Base-by-base conservation (phyloP, 106 monocot genomes). In the Phalaenopsis aphrodite region DNA sequence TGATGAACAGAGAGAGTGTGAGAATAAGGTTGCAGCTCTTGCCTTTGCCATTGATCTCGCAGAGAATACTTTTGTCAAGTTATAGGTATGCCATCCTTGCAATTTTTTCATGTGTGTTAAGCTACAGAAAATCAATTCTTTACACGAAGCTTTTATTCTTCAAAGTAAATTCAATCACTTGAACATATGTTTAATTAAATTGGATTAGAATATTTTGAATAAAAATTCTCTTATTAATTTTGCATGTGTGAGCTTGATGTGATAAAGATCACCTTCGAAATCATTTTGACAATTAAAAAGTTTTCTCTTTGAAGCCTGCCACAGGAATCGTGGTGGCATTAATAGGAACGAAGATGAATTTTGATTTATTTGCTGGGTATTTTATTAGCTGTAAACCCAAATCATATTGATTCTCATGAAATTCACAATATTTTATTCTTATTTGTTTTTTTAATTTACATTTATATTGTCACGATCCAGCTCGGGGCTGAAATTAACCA, bases 281-380 rank as follows among this genome's bases (percentile, higher is more conserved):
- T 52, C 52, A 52, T 52, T 12, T 52, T 52, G 52, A 52, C 12
- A 15, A 10, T 52, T 12, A 52, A 52, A 15, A 52, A 12, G 52
- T 10, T 10, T 55, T 73, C 56, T 45, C 23, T 78, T 83, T 92
- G 68, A 88, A 97, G 96, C 93, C 94, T 82, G 83, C 96, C 39
- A 90, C 94, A 78, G 94, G 89, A 45, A 47, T 87, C 36, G 96
- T 97, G 75, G 80, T 97, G 81, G 94, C 91, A 46, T 97, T 94
- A 81, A 90, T 97, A 61, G 92, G 90, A 55, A 79, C 82, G 43
- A 97, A 94, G 89, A 94, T 94, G 96, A 78, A 93, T 42, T 78
- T 92, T 69, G 92, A 97, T 81, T 94, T 88, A 81, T 94, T 94
- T 82, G 96, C 94, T 94, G 69, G 12, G 12, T 52, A 52, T 52